A percentile compares a stretch with the other conserved stretches of the same genome.
These are phyloP conservation scores for Trichoderma gracile DNA, from an alignment of 2,329 filamentous ascomycete genomes.

Conservation along the genomic window DNA sequence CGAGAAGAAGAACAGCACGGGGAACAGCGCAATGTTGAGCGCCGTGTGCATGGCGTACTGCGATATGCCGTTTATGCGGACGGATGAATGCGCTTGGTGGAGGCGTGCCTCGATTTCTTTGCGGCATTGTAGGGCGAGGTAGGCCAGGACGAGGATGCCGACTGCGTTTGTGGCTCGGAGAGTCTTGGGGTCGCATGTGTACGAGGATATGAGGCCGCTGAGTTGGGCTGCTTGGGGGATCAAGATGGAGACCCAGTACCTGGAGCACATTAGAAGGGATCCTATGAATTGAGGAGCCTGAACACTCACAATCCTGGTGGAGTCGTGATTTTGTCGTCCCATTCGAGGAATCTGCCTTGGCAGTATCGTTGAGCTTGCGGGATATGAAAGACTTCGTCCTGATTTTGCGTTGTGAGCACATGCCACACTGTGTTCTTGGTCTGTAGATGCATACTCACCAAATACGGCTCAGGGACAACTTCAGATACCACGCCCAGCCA, in stretches of 20 bases:
- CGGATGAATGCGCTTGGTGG: slow-evolving; percentile 30
- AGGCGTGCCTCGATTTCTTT: slow-evolving; percentile 51
- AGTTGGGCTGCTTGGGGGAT: slow-evolving; percentile 31
- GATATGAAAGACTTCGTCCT: slow-evolving; percentile 89
- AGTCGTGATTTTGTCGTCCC: slow-evolving; percentile 98
- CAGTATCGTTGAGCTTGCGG: slow-evolving; percentile 91
- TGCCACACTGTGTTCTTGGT: not conserved
- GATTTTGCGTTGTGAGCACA: slow-evolving; percentile 23
- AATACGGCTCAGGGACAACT: slow-evolving; percentile 54
- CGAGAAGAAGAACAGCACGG: slow-evolving; percentile 93
- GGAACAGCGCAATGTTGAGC: slow-evolving; percentile 81
- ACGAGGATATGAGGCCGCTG: slow-evolving; percentile 24
- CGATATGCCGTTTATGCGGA: slow-evolving; percentile 36
- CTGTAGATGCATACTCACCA: slow-evolving; percentile 42
- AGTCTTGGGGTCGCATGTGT: slow-evolving; percentile 35
- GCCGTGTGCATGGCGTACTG: slow-evolving; percentile 60
- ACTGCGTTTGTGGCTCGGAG: slow-evolving; percentile 54
- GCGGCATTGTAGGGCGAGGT: slow-evolving; percentile 54
- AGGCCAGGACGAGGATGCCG: slow-evolving; percentile 42
- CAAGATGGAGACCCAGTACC: slow-evolving; percentile 49
- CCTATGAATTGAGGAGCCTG: too few relatives aligned
- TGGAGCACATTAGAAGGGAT: slow-evolving; percentile 29
- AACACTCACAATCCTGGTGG: slow-evolving; percentile 76
- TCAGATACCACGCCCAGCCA: slow-evolving; percentile 33
- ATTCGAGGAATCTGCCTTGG: slow-evolving; percentile 68